Evolutionary conservation across 108 stramenopile genomes (phyloP), one percentile per base, ranked within the genome.

Genomic region (Cyclotella sp.): DNA sequence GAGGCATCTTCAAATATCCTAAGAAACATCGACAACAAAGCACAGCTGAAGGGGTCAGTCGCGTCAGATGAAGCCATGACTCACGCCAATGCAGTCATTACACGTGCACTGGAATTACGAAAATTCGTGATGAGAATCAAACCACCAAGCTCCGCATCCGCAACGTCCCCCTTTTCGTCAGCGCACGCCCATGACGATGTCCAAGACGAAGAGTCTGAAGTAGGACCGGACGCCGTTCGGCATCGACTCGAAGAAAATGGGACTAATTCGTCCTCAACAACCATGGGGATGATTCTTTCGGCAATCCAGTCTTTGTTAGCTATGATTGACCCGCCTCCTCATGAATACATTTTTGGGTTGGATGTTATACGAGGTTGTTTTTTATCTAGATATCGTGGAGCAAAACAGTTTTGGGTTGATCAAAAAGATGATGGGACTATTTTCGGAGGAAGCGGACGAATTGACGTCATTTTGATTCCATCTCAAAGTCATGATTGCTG

Each of bases 261-360:
- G 19, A 54, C 73, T 14, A 22, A 44, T 44, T 57, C 74, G 18
- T 70, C 73, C 18, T 43, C 72, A 51, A 60, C 72, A 15, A 53
- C 70, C 14, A 24, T 72, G 34, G 81, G 70, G 9, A 78, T 71
- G 69, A 63, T 82, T 3, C 43, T 5, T 30, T 70, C 76, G 9
- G 66, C 68, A 11, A 28, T 78, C 11, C 49, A 42, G 27, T 59
- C 79, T 0, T 44, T 85, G 45, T 19, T 75, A 15, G 39, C 49
- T 49, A 88, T 93, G 89, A 75, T 95, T 22, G 95, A 95, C 82
- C 95, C 95, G 51, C 88, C 89, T 27, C 91, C 86, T 0, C 95
- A 93, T 63, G 72, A 78, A 10, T 90, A 87, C 11, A 87, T 95
- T 5, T 95, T 95, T 84, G 91, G 91, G 15, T 75, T 95, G 55